These are phyloP conservation scores for Ogataea paradorogensis DNA, from an alignment of 805 yeast genomes.

Conservation along the genomic window DNA sequence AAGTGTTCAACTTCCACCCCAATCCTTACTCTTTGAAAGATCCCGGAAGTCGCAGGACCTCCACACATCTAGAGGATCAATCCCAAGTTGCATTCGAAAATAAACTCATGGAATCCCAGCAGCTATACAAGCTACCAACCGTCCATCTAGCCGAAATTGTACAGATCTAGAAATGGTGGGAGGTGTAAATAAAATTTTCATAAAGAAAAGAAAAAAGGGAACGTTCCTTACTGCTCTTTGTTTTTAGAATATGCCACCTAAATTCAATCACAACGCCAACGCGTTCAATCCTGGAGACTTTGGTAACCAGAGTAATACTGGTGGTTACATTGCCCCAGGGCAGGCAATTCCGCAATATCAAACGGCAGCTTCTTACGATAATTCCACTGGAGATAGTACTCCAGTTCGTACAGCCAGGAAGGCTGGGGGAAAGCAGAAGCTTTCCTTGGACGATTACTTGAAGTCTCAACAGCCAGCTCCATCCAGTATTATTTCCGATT, in stretches of 20 bases:
- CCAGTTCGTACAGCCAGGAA: conserved; percentile 15
- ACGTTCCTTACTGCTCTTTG: conserved; percentile 4
- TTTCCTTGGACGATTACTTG: conserved; percentile 52
- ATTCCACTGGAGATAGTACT: conserved; percentile 6
- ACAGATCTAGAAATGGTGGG: conserved; percentile 5
- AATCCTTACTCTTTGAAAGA: conserved; percentile 20
- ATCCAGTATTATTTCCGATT: conserved; percentile 18
- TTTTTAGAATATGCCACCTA: conserved; percentile 36
- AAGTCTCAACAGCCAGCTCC: conserved; percentile 39
- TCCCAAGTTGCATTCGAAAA: conserved; percentile 11
- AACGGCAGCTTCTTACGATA: background rate
- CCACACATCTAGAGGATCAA: conserved; percentile 7
- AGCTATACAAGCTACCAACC: conserved; percentile 14
- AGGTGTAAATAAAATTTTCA: conserved; percentile 12
- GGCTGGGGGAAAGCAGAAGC: conserved; percentile 14
- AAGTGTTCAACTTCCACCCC: conserved; percentile 23
- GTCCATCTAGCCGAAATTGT: conserved; percentile 17
- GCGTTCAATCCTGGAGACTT: conserved; percentile 30
- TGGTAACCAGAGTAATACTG: conserved; percentile 28
- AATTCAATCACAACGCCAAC: conserved; percentile 36
- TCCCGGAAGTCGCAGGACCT: conserved; percentile 12
- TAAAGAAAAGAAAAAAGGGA: conserved; percentile 7
- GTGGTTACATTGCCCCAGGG: conserved; percentile 1
- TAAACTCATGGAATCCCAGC: conserved; percentile 8
- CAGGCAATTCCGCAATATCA: too few relatives aligned